Conservation (phyloP, 2,329 filamentous ascomycete species). For the Eutypa lata region DNA sequence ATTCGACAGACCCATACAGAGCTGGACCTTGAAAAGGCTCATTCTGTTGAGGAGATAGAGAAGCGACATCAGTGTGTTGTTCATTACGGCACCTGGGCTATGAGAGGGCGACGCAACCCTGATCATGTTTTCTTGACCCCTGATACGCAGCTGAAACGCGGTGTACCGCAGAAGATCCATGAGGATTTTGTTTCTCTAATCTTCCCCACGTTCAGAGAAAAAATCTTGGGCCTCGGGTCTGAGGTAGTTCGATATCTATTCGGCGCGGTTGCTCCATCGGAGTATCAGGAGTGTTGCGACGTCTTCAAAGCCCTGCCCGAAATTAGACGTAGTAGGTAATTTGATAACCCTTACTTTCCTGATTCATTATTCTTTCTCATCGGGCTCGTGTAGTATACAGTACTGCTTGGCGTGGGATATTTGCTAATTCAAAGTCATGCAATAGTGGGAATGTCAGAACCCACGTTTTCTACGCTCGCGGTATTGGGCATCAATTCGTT, state of each 20-base stretch:
- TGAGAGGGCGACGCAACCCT: not conserved
- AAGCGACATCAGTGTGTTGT: conserved; percentile 9
- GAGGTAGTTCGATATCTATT: conserved; percentile 7
- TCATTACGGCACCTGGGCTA: conserved; percentile 11
- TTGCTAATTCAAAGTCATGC: too few species aligned
- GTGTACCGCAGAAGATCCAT: not conserved
- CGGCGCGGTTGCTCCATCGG: conserved; percentile 2
- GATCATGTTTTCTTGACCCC: not conserved
- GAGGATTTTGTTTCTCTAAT: not conserved
- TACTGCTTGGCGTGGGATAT: too few species aligned
- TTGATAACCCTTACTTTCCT: too few species aligned
- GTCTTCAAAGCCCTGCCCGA: conserved; percentile 1
- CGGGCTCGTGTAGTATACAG: too few species aligned
- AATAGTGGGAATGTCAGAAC: conserved; percentile 3
- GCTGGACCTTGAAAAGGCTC: conserved; percentile 7
- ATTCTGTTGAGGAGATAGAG: conserved; percentile 4
- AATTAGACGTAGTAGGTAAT: too few species aligned
- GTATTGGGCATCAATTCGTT: conserved; percentile 6
- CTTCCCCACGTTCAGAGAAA: conserved; percentile 2
- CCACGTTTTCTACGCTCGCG: conserved; percentile 1
- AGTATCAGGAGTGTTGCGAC: conserved; percentile 6
- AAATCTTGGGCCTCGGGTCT: conserved; percentile 3
- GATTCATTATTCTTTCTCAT: too few species aligned
- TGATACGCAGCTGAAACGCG: conserved; percentile 1
- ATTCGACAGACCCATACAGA: conserved; percentile 7